Base-by-base conservation (phyloP, 768 basidiomycete species). In the Rhizopogon vinicolor region DNA sequence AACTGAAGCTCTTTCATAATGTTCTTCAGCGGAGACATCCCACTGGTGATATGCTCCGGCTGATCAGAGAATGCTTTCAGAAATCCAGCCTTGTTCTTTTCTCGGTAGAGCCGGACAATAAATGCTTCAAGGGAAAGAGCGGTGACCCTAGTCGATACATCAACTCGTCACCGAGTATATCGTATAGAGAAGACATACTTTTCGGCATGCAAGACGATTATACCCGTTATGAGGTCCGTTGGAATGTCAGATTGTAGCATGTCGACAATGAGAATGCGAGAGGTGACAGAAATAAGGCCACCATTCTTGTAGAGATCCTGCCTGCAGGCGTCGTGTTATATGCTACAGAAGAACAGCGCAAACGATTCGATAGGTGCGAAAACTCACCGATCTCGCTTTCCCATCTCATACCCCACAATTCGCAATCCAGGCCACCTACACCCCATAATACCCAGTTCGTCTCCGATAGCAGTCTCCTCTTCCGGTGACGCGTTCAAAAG, bases 61-160 rank as follows among this genome's bases (percentile, higher is more conserved):
- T 98, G 90, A 69, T 98, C 97, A 2, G 93, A 92, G 66, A 99
- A 97, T 0, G 93, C 97, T 70, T 99, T 98, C 60, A 98, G 75
- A 69, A 98, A 99, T 1, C 96, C 96, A 2, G 76, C 78, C 67
- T 80, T 83, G 74, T 98, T 99, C 73, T 87, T 85, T 70, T 97
- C 87, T 41, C 96, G 83, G 66, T 88, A 98, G 2, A 97, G 74
- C 3, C 95, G 84, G 48, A 94, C 87, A 39, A 98, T 91, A 73
- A 98, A 99, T 0, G 94, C 92, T 66, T 98, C 96, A 45, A 87
- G 75, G 25, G 86, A 89, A 1, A 93, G 78, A 2, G 91, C 81
- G 0, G 89, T 91, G 10, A 96, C 89, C 67, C 95, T 94, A 63
- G 4, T 28, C 28, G n/a, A 12, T 48, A 9, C 28, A 54, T 19